Conservation (phyloP, 2,329 filamentous ascomycete species). For the Escovopsis weberi region DNA sequence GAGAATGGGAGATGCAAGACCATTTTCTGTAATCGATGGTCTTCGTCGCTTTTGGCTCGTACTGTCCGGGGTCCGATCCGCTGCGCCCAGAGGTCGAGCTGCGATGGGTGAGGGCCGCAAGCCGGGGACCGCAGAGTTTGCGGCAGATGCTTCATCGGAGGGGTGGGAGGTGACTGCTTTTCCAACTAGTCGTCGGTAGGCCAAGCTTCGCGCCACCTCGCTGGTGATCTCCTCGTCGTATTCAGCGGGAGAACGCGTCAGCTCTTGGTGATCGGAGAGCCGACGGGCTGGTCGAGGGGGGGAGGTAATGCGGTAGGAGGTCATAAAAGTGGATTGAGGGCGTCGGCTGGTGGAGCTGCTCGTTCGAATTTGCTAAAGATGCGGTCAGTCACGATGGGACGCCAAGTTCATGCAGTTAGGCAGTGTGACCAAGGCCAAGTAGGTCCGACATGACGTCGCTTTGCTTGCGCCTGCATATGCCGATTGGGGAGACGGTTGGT, state of each 20-base stretch:
- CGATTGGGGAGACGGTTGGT: not conserved
- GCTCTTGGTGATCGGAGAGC: conserved; percentile 43
- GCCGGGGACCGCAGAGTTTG: conserved; percentile 17
- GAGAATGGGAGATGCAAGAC: conserved; percentile 23
- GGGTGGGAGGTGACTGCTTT: conserved; percentile 23
- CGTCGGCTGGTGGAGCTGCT: conserved; percentile 33
- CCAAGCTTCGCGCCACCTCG: conserved; percentile 26
- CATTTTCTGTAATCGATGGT: conserved; percentile 35
- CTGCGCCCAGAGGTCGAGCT: conserved; percentile 32
- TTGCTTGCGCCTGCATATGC: not conserved
- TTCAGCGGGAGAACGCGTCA: conserved; percentile 15
- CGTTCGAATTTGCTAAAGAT: conserved; percentile 29
- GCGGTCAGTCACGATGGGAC: conserved; percentile 2
- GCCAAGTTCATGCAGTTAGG: too few relatives aligned
- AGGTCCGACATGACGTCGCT: too few relatives aligned
- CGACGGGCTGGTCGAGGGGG: conserved; percentile 37
- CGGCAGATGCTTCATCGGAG: conserved; percentile 21
- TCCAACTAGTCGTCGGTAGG: conserved; percentile 26
- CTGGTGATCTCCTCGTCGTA: conserved; percentile 31
- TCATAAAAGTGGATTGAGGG: conserved; percentile 37
- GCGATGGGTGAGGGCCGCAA: conserved; percentile 32
- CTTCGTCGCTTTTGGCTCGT: conserved; percentile 18
- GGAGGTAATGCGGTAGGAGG: conserved; percentile 32
- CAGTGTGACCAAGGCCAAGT: too few relatives aligned
- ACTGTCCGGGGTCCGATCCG: conserved; percentile 24